Conservation (phyloP, 1,284 basidiomycete species). For the Tilletia indica region DNA sequence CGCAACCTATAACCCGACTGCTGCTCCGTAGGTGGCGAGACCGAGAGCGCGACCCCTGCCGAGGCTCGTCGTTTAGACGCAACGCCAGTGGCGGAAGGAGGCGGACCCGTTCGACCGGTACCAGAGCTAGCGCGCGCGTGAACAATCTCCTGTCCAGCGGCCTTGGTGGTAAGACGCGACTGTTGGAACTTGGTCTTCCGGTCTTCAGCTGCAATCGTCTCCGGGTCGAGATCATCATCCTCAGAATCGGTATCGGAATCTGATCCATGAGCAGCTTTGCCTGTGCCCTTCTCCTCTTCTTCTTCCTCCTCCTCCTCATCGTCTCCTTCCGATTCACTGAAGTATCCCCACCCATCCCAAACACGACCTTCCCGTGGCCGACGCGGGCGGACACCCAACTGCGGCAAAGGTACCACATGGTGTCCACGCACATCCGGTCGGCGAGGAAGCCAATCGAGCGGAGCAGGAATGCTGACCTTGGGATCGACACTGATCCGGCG, state of each 20-base stretch:
- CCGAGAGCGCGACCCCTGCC: not conserved
- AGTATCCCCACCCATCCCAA: slow-evolving; percentile 30
- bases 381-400: slow-evolving; percentile 49
- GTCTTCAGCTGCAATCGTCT: slow-evolving; percentile 46
- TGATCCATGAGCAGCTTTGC: slow-evolving; percentile 14
- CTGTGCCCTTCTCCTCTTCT: not conserved
- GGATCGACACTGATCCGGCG: slow-evolving; percentile 26
- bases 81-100: not conserved
- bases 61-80: not conserved
- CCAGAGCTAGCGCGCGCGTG: slow-evolving; percentile 19
- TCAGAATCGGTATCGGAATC: slow-evolving; percentile 24
- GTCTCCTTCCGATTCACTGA: slow-evolving; percentile 8
- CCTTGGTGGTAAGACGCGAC: slow-evolving; percentile 36
- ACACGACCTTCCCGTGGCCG: slow-evolving; percentile 48
- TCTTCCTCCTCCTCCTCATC: slow-evolving; percentile 12
- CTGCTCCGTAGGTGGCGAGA: too few species aligned
- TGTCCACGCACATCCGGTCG: slow-evolving; percentile 49
- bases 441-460: slow-evolving; percentile 43
- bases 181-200: slow-evolving; percentile 43
- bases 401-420: slow-evolving; percentile 47
- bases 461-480: slow-evolving; percentile 43
- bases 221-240: slow-evolving; percentile 35
- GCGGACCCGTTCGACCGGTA: not conserved
- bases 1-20: not conserved
- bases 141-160: slow-evolving; percentile 50